These are phyloP conservation scores for Capillidium rhysosporum DNA, from an alignment of 371 early-diverging fungal species.

Conservation along the genomic window DNA sequence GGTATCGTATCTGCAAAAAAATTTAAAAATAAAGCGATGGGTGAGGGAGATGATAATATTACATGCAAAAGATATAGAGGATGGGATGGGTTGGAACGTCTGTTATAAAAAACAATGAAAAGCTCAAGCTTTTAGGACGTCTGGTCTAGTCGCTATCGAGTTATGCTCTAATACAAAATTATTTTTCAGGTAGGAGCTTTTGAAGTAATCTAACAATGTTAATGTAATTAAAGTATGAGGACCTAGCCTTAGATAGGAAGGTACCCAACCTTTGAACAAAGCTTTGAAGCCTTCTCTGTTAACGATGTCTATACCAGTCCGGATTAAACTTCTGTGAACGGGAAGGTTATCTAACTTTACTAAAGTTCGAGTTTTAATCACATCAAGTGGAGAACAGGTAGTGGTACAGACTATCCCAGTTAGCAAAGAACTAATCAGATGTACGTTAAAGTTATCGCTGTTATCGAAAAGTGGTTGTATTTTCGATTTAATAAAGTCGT, in stretches of 20 bases:
- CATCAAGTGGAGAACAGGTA: constrained; percentile 67
- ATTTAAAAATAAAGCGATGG: no score
- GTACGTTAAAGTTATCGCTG: neutral
- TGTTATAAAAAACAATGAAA: no score
- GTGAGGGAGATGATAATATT: no score
- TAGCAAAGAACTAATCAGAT: constrained; percentile 12
- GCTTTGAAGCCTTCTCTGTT: constrained; percentile 49
- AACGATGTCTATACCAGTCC: neutral
- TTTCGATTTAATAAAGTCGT: constrained; percentile 45
- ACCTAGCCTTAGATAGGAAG: constrained; percentile 55
- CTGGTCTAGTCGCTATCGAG: no score
- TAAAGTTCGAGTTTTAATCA: constrained; percentile 82
- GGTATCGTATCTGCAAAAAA: no score
- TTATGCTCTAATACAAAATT: no score
- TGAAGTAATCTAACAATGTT: constrained; percentile 48
- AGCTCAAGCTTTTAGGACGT: no score
- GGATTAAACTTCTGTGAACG: no score
- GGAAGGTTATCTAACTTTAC: neutral
- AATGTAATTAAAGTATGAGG: constrained; percentile 80
- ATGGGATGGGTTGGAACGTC: no score
- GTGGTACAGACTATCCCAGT: constrained; percentile 73
- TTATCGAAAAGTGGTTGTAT: constrained; percentile 15
- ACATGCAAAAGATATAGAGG: no score
- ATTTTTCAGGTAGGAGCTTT: neutral
- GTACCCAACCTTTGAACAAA: constrained; percentile 77